Evolutionary conservation across 2,329 filamentous ascomycete genomes (phyloP), one percentile per base, ranked within the genome.

Genomic region (Stemphylium beticola): DNA sequence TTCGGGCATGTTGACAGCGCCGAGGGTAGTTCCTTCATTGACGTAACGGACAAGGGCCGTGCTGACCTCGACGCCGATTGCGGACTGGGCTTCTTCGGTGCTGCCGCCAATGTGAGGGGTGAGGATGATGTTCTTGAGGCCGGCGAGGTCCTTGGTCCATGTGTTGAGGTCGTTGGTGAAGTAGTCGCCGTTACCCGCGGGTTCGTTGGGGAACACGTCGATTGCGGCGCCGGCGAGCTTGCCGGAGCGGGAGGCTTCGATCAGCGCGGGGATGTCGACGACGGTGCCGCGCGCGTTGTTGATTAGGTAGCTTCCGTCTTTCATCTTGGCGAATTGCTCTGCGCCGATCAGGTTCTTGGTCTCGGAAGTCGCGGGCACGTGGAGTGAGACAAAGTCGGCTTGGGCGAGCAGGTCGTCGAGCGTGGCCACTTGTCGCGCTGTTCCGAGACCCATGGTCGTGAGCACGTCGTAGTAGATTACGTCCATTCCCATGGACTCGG

Each of bases 381-480:
- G 95, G 42, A 95, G 87, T 1, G 93, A 96, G 55, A 99, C 87
- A 68, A 98, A 99, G 77, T 99, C 95, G 39, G 93, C 87, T 66
- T 88, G 81, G 51, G 84, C 81, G 39, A 99, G 85, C 34, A 99
- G 86, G 17, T 83, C 85, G 29, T 93, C 84, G 18, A 99, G 80
- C 0, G 85, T 89, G 4, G 88, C 81, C 34, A 98, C 90, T 75
- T 98, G 95, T 64, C 84, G 87, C 29, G 93, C 87, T 10, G 90
- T 96, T 51, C 95, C 95, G 74, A 99, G 80, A 39, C 90, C 90
- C 95, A 99, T 99, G 65, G 98, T 83, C 65, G 93, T 96, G 60
- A 96, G 79, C 6, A 96, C 87, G 76, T 99, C 95, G 77, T 96
- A 98, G 82, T 97, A 99, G 68, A 98, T 93, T 69, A 99, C 95